Percentiles rank a stretch among this genome's conserved stretches.
phyloP scores from a whole-genome alignment of 371 early-diverging fungal species.

The Saksenaea oblongispora region DNA sequence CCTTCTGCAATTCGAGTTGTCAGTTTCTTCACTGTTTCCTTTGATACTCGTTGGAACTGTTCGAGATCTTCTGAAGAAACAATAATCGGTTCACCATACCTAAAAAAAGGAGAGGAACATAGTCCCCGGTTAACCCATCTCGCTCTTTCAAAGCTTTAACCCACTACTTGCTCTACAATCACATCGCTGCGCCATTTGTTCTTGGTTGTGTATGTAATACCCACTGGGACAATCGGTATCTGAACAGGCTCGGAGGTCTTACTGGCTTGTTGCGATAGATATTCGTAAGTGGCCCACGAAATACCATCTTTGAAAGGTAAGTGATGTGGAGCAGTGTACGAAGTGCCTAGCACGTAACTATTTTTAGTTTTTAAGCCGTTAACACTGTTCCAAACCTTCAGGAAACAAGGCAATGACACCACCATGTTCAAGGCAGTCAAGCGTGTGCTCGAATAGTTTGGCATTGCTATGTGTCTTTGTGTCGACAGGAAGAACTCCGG shows the following conservation, averaged over 20 bases:
- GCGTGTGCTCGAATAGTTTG: constrained; percentile 50
- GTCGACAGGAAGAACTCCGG: constrained; percentile 60
- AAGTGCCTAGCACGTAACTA: constrained; percentile 55
- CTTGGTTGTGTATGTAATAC: constrained; percentile 59
- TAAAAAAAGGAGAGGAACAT: constrained; percentile 8
- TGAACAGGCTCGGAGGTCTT: not conserved
- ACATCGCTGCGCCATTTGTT: constrained; percentile 59
- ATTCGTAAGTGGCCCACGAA: constrained; percentile 57
- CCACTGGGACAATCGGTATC: constrained; percentile 48
- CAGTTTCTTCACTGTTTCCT: constrained; percentile 46
- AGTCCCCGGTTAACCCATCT: not conserved
- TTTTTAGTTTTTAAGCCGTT: constrained; percentile 35
- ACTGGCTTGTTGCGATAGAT: constrained; percentile 28
- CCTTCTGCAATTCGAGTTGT: constrained; percentile 48
- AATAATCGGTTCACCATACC: constrained; percentile 52
- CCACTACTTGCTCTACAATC: constrained; percentile 47
- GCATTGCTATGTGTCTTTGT: constrained; percentile 57
- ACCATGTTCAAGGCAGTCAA: constrained; percentile 46
- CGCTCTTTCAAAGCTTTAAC: not conserved
- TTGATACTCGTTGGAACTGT: constrained; percentile 43
- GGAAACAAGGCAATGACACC: constrained; percentile 61
- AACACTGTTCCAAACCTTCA: constrained; percentile 40
- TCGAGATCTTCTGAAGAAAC: constrained; percentile 32
- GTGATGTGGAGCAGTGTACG: constrained; percentile 55
- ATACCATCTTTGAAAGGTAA: constrained; percentile 57